Evolutionary conservation across 106 monocot species (phyloP).

Genomic region (Apostasia shenzhenica): DNA sequence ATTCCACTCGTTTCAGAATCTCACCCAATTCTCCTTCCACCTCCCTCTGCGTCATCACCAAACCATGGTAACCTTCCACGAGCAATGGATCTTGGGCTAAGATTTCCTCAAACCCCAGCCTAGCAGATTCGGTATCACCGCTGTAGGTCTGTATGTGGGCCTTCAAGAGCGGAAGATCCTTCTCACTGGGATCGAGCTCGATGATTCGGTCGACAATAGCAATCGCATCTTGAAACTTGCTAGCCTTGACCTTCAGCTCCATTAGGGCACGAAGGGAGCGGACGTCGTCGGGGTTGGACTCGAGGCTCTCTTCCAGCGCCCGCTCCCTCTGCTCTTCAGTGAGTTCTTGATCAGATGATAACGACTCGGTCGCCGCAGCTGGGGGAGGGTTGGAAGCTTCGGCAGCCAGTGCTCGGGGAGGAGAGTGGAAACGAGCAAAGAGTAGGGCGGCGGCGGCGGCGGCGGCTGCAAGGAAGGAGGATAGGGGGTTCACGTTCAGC

Average conservation of each 20-base stretch:
- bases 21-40: slow-evolving; percentile 18
- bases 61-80: slow-evolving; percentile 84
- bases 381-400: slow-evolving; percentile 1
- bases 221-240: slow-evolving; percentile 42
- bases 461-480: slow-evolving; percentile 4
- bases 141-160: slow-evolving; percentile 47
- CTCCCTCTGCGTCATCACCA: slow-evolving; percentile 37
- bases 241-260: slow-evolving; percentile 41
- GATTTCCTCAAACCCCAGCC: slow-evolving; percentile 45
- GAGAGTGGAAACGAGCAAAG: slow-evolving; percentile 10
- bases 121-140: slow-evolving; percentile 43
- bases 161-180: slow-evolving; percentile 52
- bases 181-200: slow-evolving; percentile 34
- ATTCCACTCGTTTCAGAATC: slow-evolving; percentile 34
- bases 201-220: slow-evolving; percentile 47
- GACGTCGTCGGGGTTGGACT: slow-evolving; percentile 19
- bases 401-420: slow-evolving; percentile 7
- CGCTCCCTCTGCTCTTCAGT: slow-evolving; percentile 17
- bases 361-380: slow-evolving; percentile 7
- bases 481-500: neutral
- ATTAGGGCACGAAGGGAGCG: slow-evolving; percentile 45
- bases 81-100: slow-evolving; percentile 40
- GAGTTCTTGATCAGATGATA: slow-evolving; percentile 11
- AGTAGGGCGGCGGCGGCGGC: slow-evolving; percentile 10
- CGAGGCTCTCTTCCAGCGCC: slow-evolving; percentile 35